Base-by-base conservation (phyloP, 2,329 filamentous ascomycete species). In the Bipolaris zeicola region DNA sequence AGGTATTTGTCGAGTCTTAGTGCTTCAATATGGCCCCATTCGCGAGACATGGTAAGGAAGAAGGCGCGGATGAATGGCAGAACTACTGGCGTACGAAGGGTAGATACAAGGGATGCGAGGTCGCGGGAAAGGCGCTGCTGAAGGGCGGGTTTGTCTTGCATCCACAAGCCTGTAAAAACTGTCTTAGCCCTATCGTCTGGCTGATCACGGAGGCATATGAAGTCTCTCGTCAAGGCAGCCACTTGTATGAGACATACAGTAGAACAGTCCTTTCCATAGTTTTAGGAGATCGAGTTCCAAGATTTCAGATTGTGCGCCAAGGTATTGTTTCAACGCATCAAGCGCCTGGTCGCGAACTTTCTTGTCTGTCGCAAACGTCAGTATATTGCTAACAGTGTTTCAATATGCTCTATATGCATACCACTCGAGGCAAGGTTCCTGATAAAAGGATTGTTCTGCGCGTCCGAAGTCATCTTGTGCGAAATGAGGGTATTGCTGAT, bases 251-350 rank as follows among this genome's bases (percentile, higher is more conserved):
- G 38, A 34, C 79, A 51, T 80, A 84, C 85, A 87, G 82, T 92
- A 97, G 81, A 95, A 97, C 18, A 98, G 85, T 5, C 92, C 94
- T 74, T 96, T 96, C 92, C 92, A 96, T 63, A 98, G 85, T 80
- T 96, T 96, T 58, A 94, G 82, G 47, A 91, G 81, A 63, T 96
- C 92, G 64, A 89, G 76, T 38, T 85, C 80, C 16, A 85, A 79
- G 59, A 97, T 85, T 51, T 83, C 52, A 76, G 81, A 67, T 38
- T 85, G 83, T 58, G 85, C 82, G 60, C 85, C 83, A 73, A 98
- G 88, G 81, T 91, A 97, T 47, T 86, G 84, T 64, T 87, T 86
- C 26, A 98, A 87, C 45, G 89, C 91, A 50, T 84, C 80, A 74
- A 97, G 84, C 52, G 92, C 90, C 61, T 89, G 84, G 73, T 89